phyloP scores from a whole-genome alignment of 257 asterid genomes.

The Fraxinus quadrangulata region DNA sequence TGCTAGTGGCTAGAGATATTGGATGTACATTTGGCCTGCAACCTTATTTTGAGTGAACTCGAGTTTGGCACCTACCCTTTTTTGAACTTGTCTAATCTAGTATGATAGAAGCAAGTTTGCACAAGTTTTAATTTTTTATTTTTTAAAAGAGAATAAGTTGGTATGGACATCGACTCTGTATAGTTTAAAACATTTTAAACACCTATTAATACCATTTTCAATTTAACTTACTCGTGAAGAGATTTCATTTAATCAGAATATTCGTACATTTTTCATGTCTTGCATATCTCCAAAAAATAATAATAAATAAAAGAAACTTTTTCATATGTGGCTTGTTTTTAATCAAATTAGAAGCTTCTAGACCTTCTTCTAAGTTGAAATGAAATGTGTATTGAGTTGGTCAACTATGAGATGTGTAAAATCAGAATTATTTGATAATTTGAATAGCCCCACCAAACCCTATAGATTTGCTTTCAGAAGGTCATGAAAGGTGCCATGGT shows the following conservation, averaged over 20 bases:
- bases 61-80: no score
- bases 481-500: conserved; percentile 15
- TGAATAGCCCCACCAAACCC: conserved; percentile 29
- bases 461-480: conserved; percentile 11
- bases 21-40: not conserved
- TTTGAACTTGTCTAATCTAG: no score
- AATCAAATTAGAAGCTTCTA: not conserved
- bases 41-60: not conserved
- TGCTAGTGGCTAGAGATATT: not conserved
- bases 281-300: no score
- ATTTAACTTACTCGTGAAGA: no score
- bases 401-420: conserved; percentile 33
- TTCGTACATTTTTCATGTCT: no score
- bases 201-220: no score
- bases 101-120: no score
- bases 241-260: no score
- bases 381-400: conserved; percentile 15
- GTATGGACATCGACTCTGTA: no score
- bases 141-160: no score
- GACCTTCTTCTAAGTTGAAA: not conserved
- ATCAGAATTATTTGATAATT: conserved; percentile 24
- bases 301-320: not conserved
- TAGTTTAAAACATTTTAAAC: no score
- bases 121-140: no score
- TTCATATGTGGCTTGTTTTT: not conserved